Base-by-base conservation (phyloP, 805 yeast species). In the Saccharomycopsis vini region DNA sequence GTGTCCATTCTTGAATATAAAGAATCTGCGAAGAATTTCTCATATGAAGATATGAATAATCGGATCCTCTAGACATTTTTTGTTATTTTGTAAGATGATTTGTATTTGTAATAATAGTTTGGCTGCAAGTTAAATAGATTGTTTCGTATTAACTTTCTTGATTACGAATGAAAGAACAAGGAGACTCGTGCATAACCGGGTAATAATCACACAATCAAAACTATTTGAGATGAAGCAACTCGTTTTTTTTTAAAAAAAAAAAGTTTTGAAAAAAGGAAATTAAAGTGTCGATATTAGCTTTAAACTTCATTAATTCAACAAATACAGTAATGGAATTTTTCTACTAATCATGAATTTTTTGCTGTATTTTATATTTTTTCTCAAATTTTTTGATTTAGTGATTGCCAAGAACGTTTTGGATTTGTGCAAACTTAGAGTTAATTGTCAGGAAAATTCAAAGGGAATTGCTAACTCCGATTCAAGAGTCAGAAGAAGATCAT, bases 1-100 rank as follows among this genome's bases (percentile, higher is more conserved):
- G 51, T 4, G 51, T 50, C 62, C 62, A 58, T 37, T 54, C 59
- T 35, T 51, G 63, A 59, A 54, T 59, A 53, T 50, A 67, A 48
- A 39, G 61, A 36, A 43, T 62, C 46, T 46, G 65, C 62, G 39
- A 62, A 1, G 62, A 52, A 29, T 49, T 43, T 19, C 32, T 40
- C 44, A 58, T 44, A 39, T 60, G 60, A 1, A 56, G 38, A 33
- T 53, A 46, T n/a, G 49, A 46, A 15, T 37, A 44, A 12, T 44
- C 49, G 1, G 54, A 51, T 6, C 45, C 45, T 22, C 50, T 20
- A 2, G 51, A 43, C 52, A 49, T 49, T 21, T n/a, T n/a, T n/a
- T n/a, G n/a, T n/a, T n/a, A n/a, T n/a, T n/a, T n/a, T n/a, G n/a
- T n/a, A 5, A 12, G 10, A 4, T 36, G 12, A 2, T 13, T 23